These are phyloP conservation scores for Tetracladium marchalianum DNA, from an alignment of 495 filamentous ascomycete species.

Conservation along the genomic window DNA sequence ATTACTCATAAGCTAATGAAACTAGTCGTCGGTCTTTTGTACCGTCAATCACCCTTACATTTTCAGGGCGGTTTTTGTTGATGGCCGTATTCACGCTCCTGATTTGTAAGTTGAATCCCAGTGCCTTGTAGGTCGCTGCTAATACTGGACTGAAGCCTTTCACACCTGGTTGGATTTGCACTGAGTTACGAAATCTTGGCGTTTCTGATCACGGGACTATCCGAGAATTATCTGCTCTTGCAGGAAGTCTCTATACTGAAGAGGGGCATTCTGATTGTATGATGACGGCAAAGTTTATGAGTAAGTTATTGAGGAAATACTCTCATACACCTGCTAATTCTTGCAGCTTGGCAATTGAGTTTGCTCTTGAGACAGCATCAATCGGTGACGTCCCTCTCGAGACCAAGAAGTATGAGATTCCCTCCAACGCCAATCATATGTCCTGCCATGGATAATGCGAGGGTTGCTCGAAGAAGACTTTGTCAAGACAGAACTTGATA, in stretches of 20 bases:
- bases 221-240: constrained; percentile 78
- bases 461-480: constrained; percentile 87
- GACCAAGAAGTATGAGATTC: constrained; percentile 37
- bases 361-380: constrained; percentile 74
- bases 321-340: neutral
- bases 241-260: constrained; percentile 82
- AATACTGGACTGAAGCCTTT: constrained; percentile 41
- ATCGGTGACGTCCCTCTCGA: constrained; percentile 42
- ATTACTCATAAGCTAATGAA: neutral
- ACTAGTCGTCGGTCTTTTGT: constrained; percentile 73
- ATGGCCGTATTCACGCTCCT: constrained; percentile 83
- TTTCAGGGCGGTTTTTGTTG: constrained; percentile 87
- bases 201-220: constrained; percentile 88
- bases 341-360: constrained; percentile 64
- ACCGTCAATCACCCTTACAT: constrained; percentile 83
- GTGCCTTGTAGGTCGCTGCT: constrained; percentile 3
- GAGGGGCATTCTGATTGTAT: constrained; percentile 91
- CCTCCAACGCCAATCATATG: constrained; percentile 58
- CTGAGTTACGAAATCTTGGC: constrained; percentile 84
- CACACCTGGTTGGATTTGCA: constrained; percentile 85
- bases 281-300: constrained; percentile 85
- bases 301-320: constrained; percentile 31
- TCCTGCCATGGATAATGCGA: constrained; percentile 88
- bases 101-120: constrained; percentile 56
- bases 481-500: constrained; percentile 66